Conservation (phyloP, 768 basidiomycete species). For the Pleurotus ostreatus region DNA sequence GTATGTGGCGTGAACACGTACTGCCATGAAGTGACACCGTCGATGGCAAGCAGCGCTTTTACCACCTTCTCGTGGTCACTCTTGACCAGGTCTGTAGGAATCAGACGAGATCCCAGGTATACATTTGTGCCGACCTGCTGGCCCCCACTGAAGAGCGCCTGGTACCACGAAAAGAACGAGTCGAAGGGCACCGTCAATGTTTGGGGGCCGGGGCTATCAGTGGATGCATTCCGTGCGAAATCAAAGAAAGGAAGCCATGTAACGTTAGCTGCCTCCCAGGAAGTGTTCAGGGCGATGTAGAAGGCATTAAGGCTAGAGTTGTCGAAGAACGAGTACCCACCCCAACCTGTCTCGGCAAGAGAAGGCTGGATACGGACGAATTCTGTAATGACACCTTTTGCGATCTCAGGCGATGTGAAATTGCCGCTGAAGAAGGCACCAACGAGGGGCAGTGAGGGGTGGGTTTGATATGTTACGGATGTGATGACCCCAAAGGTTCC, state of each 20-base stretch:
- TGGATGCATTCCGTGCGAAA: constrained; percentile 20
- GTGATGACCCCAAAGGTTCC: constrained; percentile 45
- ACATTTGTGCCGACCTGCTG: constrained; percentile 18
- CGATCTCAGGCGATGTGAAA: constrained; percentile 23
- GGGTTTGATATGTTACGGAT: constrained; percentile 41
- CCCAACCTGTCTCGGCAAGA: constrained; percentile 42
- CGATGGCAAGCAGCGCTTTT: constrained; percentile 9
- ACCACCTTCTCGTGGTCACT: constrained; percentile 21
- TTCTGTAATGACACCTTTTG: constrained; percentile 27
- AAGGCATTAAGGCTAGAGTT: constrained; percentile 17
- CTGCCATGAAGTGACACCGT: constrained; percentile 10
- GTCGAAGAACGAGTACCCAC: constrained; percentile 28
- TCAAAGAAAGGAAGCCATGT: constrained; percentile 30
- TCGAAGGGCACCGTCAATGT: constrained; percentile 14
- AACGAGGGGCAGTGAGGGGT: constrained; percentile 31
- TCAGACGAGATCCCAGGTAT: constrained; percentile 29
- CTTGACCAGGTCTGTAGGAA: constrained; percentile 24
- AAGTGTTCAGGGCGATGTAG: constrained; percentile 30
- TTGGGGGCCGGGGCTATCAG: constrained; percentile 9
- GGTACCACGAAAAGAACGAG: constrained; percentile 23
- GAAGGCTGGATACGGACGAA: constrained; percentile 28
- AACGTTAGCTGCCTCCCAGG: constrained; percentile 27
- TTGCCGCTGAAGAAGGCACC: constrained; percentile 23
- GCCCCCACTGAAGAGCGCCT: background rate
- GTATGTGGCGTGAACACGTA: constrained; percentile 3